Percentiles rank a stretch among this genome's conserved stretches.
Conservation (phyloP, 2,329 filamentous ascomycete genomes). For the Cladosporium velox region DNA sequence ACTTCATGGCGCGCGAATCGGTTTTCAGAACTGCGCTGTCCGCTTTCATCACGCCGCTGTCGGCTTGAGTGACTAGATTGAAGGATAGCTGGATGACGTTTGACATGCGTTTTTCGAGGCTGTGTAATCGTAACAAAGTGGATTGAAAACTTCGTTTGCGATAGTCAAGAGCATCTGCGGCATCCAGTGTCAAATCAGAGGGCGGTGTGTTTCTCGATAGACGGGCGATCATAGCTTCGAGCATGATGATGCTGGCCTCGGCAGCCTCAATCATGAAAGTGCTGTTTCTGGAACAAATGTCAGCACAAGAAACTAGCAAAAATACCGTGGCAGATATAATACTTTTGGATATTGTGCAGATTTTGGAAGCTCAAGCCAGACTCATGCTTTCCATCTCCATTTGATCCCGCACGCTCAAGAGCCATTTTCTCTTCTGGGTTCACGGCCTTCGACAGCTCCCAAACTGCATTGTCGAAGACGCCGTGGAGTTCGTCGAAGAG, state of each 20-base stretch:
- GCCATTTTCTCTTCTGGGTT: slow-evolving; percentile 34
- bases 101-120: slow-evolving; percentile 41
- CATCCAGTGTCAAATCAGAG: slow-evolving; percentile 19
- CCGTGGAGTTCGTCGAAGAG: slow-evolving; percentile 38
- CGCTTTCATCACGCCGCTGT: slow-evolving; percentile 31
- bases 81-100: slow-evolving; percentile 44
- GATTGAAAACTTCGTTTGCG: slow-evolving; percentile 39
- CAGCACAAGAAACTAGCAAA: background rate
- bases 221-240: slow-evolving; percentile 29
- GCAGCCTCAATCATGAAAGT: slow-evolving; percentile 42
- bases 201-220: slow-evolving; percentile 15
- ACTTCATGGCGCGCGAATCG: slow-evolving; percentile 34
- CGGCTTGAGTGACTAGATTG: slow-evolving; percentile 44
- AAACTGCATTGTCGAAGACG: slow-evolving; percentile 35
- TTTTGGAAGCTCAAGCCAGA: background rate
- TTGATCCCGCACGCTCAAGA: slow-evolving; percentile 26
- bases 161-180: slow-evolving; percentile 30
- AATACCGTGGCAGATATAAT: no score
- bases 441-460: slow-evolving; percentile 37
- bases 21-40: slow-evolving; percentile 38
- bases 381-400: background rate
- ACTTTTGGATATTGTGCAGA: slow-evolving; percentile 45
- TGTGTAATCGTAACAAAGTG: slow-evolving; percentile 39
- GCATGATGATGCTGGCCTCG: slow-evolving; percentile 35
- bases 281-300: slow-evolving; percentile 31